These are phyloP conservation scores for Coemansia sp. DNA, from an alignment of 192 early-diverging fungal genomes.

Conservation along the genomic window DNA sequence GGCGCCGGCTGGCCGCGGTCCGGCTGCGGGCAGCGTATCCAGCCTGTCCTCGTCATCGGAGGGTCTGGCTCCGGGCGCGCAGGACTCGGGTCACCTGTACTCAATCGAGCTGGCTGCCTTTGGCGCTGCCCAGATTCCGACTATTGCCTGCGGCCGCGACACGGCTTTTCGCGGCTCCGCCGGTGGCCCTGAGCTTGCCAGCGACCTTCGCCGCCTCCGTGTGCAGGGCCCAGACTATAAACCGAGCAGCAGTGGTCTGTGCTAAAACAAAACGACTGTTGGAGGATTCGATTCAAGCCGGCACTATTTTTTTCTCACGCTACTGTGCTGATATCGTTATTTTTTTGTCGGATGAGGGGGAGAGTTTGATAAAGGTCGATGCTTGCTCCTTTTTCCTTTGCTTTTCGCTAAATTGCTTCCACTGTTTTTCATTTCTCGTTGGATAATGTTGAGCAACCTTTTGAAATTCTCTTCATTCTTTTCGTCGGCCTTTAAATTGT, in stretches of 20 bases:
- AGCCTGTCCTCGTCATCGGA: constrained; percentile 12
- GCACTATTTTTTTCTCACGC: no score
- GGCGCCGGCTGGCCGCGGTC: neutral
- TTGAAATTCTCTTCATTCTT: constrained; percentile 1
- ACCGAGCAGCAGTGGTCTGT: neutral
- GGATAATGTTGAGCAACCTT: neutral
- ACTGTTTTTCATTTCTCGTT: neutral
- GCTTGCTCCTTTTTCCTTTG: neutral
- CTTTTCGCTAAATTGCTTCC: neutral
- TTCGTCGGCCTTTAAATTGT: constrained; percentile 3
- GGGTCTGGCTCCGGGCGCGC: neutral
- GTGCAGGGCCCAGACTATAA: constrained; percentile 6
- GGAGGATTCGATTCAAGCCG: no score
- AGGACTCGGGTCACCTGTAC: neutral
- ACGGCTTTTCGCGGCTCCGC: constrained; percentile 8
- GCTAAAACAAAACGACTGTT: neutral
- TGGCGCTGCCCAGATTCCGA: constrained; percentile 27
- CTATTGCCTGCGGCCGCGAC: constrained; percentile 19
- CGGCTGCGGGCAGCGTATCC: constrained; percentile 12
- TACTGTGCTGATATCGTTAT: no score
- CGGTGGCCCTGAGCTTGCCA: no score
- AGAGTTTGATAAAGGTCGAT: neutral
- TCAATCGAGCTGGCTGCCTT: constrained; percentile 7
- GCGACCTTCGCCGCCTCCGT: neutral
- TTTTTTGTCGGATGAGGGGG: no score